Base-by-base conservation (phyloP, 495 filamentous ascomycete species). In the Penicillium diatomitis region DNA sequence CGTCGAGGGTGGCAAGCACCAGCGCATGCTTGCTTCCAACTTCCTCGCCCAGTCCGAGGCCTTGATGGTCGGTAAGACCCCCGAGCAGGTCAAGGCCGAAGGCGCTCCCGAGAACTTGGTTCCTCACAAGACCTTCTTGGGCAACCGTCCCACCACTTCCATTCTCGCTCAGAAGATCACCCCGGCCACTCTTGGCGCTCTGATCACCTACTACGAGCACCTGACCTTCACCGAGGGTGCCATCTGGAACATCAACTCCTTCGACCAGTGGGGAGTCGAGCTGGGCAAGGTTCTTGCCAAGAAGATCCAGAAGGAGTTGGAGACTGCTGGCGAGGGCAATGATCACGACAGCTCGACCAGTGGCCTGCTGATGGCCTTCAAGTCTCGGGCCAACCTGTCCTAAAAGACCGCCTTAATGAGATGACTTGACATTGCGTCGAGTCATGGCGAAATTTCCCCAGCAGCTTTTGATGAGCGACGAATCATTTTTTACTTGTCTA, bases 211-310 rank as follows among this genome's bases (percentile, higher is more conserved):
- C 80, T 98, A 98, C 69, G 92, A 98, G 76, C 92, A 98, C 70
- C 63, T 96, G 41, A 97, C 92, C 50, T 97, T 98, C 74, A 95
- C 88, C 35, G 92, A 98, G 70, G 92, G 92, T 57, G 94, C 88
- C 32, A 70, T 97, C 56, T 98, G 92, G 92, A 94, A 97, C 71
- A 96, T 98, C 77, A 98, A 98, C 81, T 86, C 81, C 57, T 98
- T 97, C 65, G 92, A 98, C 74, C 92, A 98, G 72, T 97, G 92
- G 92, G 92, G 92, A 70, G 92, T 98, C 38, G 92, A 98, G 76
- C 71, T 98, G 41, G 92, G 92, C 72, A 98, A 98, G 82, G 83
- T 85, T 38, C 74, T 98, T 46, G 92, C 92, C 29, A 98, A 88
- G 79, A 90, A 88, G 70, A 88, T 88, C 55, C 83, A 85, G 62